Evolutionary conservation across 306 rosid species (phyloP), one percentile per base, ranked within the genome.

Genomic region (Cicer chorassanicum): DNA sequence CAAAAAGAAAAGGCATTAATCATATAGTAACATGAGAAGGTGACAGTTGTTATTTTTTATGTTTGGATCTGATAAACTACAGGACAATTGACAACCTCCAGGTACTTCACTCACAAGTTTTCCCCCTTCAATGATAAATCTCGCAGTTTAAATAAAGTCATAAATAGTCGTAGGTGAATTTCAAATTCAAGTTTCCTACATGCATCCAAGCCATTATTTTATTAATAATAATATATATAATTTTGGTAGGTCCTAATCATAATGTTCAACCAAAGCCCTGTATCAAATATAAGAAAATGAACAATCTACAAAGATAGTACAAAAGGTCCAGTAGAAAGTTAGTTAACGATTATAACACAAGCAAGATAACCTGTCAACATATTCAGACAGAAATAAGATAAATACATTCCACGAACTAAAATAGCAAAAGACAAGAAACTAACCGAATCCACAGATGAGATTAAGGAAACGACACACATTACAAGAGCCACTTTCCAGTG

Each of bases 361-460:
- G 63, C 36, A 77, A 53, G 15, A 60, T 19, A 75, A 61, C 56
- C 18, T 61, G 40, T 50, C 42, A 56, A 13, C 34, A 48, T 29
- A 42, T 68, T 74, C 41, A 42, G 42, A 72, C 24, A 46, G 42
- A 75, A 14, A 49, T 46, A 71, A 13, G 75, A 68, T 65, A 51
- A 65, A 45, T 65, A 54, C 66, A 65, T 68, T 24, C 44, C 45
- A 54, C 41, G 43, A 74, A 14, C 82, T 36, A 74, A 75, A 63
- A 78, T 63, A 70, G 67, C 57, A 49, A 68, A 68, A 42, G 77
- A 85, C 87, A 54, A 79, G 66, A 76, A 84, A 86, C 99, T 89
- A 81, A 95, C 99, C 89, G 98, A 95, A 83, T 95, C 99, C 68
- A 92, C 99, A 11, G 99, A 89, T 73, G 99, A 82, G 69, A 95